These are phyloP conservation scores for Rossbeevera mucosa DNA, from an alignment of 768 basidiomycete species.

Conservation along the genomic window DNA sequence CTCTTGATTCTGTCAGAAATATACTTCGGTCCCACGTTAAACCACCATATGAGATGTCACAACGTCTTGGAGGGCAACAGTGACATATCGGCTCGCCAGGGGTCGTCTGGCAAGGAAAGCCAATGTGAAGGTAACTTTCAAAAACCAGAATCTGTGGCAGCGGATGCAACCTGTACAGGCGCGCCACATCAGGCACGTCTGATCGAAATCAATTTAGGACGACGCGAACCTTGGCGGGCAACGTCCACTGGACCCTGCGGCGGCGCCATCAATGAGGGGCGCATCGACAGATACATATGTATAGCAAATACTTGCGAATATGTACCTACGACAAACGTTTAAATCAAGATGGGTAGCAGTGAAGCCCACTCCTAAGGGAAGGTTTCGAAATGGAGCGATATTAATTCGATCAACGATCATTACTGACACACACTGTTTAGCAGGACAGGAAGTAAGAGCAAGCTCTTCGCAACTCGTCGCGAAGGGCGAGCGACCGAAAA, in stretches of 20 bases:
- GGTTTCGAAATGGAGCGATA: too few relatives aligned
- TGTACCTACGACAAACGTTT: background rate
- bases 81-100: background rate
- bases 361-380: background rate
- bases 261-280: background rate
- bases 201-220: slow-evolving; percentile 2
- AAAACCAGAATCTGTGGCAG: slow-evolving; percentile 12
- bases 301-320: background rate
- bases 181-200: slow-evolving; percentile 14
- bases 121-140: background rate
- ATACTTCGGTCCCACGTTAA: background rate
- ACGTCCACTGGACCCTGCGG: background rate
- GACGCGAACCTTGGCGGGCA: slow-evolving; percentile 4
- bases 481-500: slow-evolving; percentile 1
- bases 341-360: background rate
- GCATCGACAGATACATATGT: background rate
- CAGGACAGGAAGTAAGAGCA: background rate
- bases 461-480: background rate
- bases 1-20: slow-evolving; percentile 4
- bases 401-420: background rate
- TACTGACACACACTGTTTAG: background rate
- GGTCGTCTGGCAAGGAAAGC: background rate
- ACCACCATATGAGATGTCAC: background rate
- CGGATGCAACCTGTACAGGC: background rate
- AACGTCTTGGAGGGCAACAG: background rate